Evolutionary conservation across 1,139 yeast species (phyloP).

Genomic region (Protomyces pachydermus): DNA sequence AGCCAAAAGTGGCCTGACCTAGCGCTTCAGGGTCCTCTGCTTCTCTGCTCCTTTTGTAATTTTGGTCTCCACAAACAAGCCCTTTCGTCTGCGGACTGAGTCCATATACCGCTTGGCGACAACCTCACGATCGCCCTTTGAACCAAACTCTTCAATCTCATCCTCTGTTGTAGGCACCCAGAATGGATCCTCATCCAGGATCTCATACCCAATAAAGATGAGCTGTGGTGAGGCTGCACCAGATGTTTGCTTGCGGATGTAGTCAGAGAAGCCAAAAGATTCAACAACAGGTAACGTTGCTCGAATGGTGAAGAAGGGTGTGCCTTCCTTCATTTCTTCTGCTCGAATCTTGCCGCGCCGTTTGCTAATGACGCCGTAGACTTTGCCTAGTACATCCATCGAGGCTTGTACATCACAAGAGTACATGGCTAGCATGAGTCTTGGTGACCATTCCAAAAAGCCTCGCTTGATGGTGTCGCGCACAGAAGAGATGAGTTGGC

Average conservation of each 20-base stretch:
- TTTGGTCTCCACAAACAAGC: slow-evolving; percentile 82
- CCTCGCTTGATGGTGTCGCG: slow-evolving; percentile 68
- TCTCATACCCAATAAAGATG: slow-evolving; percentile 81
- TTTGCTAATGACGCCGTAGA: slow-evolving; percentile 86
- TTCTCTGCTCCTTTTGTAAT: slow-evolving; percentile 88
- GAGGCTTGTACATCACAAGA: slow-evolving; percentile 93
- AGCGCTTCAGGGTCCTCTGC: slow-evolving; percentile 67
- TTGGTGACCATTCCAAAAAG: slow-evolving; percentile 75
- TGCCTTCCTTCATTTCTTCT: slow-evolving; percentile 97
- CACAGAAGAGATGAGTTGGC: slow-evolving; percentile 67
- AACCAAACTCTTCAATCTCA: slow-evolving; percentile 90
- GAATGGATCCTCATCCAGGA: slow-evolving; percentile 87
- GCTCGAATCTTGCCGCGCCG: slow-evolving; percentile 79
- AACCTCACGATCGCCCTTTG: slow-evolving; percentile 85
- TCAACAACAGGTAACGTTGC: slow-evolving; percentile 90
- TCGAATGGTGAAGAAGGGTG: slow-evolving; percentile 84
- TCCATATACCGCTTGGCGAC: slow-evolving; percentile 84
- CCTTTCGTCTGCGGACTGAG: slow-evolving; percentile 74
- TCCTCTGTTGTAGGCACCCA: slow-evolving; percentile 99
- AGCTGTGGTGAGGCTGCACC: slow-evolving; percentile 98
- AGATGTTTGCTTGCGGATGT: slow-evolving; percentile 83
- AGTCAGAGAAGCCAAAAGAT: slow-evolving; percentile 95
- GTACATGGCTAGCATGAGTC: slow-evolving; percentile 87
- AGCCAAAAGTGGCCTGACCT: not conserved
- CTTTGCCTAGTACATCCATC: slow-evolving; percentile 89